phyloP scores from a whole-genome alignment of 2,329 filamentous ascomycete genomes.

The Cercospora sp. region DNA sequence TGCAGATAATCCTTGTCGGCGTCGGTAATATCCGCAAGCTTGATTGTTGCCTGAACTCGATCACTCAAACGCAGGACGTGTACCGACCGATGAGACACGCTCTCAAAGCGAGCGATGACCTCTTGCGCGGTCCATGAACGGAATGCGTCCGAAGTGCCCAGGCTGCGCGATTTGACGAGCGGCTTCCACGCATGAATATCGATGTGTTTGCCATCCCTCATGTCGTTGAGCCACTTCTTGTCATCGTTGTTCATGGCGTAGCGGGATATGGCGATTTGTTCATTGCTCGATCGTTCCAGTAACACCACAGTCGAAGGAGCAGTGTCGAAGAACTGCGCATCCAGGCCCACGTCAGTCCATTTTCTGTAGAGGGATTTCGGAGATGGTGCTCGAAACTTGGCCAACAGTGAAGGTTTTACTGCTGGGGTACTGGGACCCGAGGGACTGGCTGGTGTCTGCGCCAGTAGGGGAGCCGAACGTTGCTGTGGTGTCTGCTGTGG shows the following conservation, averaged over 20 bases:
- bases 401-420: not conserved
- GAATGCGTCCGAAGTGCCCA: not conserved
- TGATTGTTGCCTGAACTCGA: not conserved
- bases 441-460: not conserved
- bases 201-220: not conserved
- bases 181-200: not conserved
- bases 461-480: not conserved
- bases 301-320: not conserved
- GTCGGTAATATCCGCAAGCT: not conserved
- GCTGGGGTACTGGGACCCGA: not conserved
- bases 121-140: not conserved
- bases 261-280: not conserved
- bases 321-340: not conserved
- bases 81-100: not conserved
- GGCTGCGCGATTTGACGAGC: not conserved
- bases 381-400: not conserved
- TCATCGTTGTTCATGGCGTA: not conserved
- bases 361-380: not conserved
- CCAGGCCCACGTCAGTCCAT: not conserved
- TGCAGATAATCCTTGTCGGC: not conserved
- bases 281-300: not conserved
- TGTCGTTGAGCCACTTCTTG: constrained; percentile 2
- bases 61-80: not conserved
- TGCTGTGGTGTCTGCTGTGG: not conserved
- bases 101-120: not conserved